Evolutionary conservation across 352 stramenopile genomes (phyloP).

Genomic region (Phytopythium cucurbitacearum): DNA sequence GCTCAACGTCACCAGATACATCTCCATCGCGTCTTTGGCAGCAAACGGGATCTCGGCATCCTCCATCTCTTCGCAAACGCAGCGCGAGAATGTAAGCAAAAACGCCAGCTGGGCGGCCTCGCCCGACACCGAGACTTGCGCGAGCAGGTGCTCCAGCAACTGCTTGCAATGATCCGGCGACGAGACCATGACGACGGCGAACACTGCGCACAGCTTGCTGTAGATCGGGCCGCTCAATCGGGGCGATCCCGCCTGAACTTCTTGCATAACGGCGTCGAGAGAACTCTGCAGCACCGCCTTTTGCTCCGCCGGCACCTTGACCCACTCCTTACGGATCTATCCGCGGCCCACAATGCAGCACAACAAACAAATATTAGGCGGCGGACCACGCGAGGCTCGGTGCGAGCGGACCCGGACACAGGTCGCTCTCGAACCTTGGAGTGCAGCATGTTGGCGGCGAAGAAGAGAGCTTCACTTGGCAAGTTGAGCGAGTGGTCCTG

Average conservation of each 20-base stretch:
- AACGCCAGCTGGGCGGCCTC: slow-evolving; percentile 33
- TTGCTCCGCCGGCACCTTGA: slow-evolving; percentile 28
- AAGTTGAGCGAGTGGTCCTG: slow-evolving; percentile 40
- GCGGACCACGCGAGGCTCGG: neutral
- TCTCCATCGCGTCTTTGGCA: slow-evolving; percentile 61
- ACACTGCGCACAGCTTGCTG: slow-evolving; percentile 55
- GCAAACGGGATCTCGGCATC: slow-evolving; percentile 54
- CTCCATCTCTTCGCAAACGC: slow-evolving; percentile 64
- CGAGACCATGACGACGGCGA: slow-evolving; percentile 52
- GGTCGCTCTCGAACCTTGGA: slow-evolving; percentile 29
- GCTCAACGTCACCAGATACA: slow-evolving; percentile 41
- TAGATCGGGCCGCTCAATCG: slow-evolving; percentile 32
- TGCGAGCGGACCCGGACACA: neutral
- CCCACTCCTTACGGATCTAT: slow-evolving; percentile 55
- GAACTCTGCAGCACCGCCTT: slow-evolving; percentile 30
- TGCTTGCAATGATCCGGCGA: slow-evolving; percentile 42
- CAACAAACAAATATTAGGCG: neutral
- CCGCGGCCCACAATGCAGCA: slow-evolving; percentile 1
- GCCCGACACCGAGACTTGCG: slow-evolving; percentile 16
- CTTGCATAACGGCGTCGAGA: slow-evolving; percentile 32
- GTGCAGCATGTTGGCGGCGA: slow-evolving; percentile 74
- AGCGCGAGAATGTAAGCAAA: slow-evolving; percentile 50
- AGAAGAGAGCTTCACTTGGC: slow-evolving; percentile 57
- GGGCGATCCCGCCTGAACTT: slow-evolving; percentile 17
- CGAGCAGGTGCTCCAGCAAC: slow-evolving; percentile 30